Base-by-base conservation (phyloP, 2,329 filamentous ascomycete genomes). In the Claviceps pazoutovae region DNA sequence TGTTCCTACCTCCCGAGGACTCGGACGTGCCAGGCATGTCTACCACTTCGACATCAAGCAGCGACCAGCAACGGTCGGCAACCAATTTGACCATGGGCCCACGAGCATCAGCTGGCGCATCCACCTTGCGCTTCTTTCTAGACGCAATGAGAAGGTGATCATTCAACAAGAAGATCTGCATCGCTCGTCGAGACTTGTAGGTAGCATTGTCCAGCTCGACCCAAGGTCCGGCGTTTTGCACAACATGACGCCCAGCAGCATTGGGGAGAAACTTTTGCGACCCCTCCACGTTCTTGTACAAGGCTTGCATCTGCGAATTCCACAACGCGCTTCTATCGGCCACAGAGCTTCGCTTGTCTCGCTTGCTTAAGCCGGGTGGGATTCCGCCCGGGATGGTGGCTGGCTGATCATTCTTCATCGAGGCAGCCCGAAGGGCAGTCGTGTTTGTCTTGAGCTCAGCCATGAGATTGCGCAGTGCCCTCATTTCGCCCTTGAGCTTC, bases 221-320 rank as follows among this genome's bases (percentile, higher is more conserved):
- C 93, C 93, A 98, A 47, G 85, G 80, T 1, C 88, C 86, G 4
- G 89, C 95, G 66, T 97, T 91, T 65, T 95, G 83, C 2, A 97
- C 81, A 46, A 98, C 89, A 64, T 96, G 94, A 41, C 93, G 83
- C n/a, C 90, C 91, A 19, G 86, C 82, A 19, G 89, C 78, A 51
- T 90, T 93, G 14, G 93, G 93, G 11, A 98, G 73, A 62, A 95
- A 98, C 66, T 97, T 97, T 62, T 98, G 93, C 9, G 90, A 95
- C 1, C 91, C 91, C 66, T 97, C 93, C n/a, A 98, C 88, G 44
- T 86, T 87, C 71, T 96, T 97, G 81, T 93, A 98, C 46, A 98
- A 72, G 23, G 88, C 84, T 67, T 72, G 65, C 76, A 84, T 81
- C 65, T 84, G 81, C 36, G 79, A 77, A 61, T 81, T 83, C 81